Conservation (phyloP, 2,329 filamentous ascomycete species). For the Aspergillus aculeatus region DNA sequence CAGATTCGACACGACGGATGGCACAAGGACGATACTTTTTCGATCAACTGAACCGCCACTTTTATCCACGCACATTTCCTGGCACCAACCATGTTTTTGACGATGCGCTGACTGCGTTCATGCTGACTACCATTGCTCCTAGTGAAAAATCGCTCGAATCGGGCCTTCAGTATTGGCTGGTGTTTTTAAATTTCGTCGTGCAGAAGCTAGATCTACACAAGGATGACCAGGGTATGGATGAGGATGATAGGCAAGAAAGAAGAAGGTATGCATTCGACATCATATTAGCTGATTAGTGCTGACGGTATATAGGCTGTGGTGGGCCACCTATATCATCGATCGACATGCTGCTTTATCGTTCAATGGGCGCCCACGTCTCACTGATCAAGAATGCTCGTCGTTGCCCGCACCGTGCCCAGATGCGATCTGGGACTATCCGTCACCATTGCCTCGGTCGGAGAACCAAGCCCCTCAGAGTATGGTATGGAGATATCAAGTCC, state of each 20-base stretch:
- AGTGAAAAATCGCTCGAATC: conserved; percentile 1
- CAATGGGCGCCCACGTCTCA: conserved; percentile 2
- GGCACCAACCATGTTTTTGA: conserved; percentile 1
- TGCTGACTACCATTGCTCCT: conserved; percentile 2
- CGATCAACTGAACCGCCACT: background rate
- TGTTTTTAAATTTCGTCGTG: background rate
- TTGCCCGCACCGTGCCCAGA: background rate
- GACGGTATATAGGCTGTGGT: background rate
- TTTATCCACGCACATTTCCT: background rate
- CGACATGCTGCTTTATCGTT: conserved; percentile 1
- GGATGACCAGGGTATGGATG: background rate
- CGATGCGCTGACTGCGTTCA: conserved; percentile 4
- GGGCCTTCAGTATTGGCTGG: background rate
- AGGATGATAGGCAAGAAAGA: background rate
- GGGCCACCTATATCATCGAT: conserved; percentile 6
- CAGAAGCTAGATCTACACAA: conserved; percentile 1
- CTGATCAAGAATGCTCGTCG: background rate
- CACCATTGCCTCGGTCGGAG: background rate
- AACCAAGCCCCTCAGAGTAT: background rate
- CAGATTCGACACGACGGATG: background rate
- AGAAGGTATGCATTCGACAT: background rate
- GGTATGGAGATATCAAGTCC: background rate
- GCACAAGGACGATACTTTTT: background rate
- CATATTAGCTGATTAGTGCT: background rate
- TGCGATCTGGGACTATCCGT: background rate